Evolutionary conservation across 495 filamentous ascomycete genomes (phyloP), one percentile per base, ranked within the genome.

Genomic region (Xylaria acuta): DNA sequence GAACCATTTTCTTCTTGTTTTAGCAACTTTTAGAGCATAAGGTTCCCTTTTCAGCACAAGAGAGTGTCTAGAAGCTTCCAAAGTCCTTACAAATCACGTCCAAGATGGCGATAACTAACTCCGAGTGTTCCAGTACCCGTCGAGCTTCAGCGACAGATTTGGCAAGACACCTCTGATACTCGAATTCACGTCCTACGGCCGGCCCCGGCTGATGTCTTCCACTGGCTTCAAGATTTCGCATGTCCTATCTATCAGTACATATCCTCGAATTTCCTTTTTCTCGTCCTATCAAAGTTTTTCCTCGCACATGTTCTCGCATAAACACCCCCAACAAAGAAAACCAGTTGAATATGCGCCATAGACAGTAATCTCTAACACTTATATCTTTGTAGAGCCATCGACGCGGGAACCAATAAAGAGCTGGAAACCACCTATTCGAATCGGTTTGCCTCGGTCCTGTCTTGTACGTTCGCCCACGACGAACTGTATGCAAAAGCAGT

Each of bases 171-270:
- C 38, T 0, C 4, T 20, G 40, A 25, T 12, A 14, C 25, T n/a
- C 64, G 27, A 5, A 67, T 67, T 53, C 64, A 67, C 41, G 16
- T 67, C 2, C 12, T 67, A 18, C 43, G 30, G 6, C 41, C 64
- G 7, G 43, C 40, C 5, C 64, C 64, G 16, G 43, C 25, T 18
- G 20, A 49, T 67, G 6, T 20, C 16, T 49, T 34, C 27, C 43
- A 47, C 41, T 47, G 64, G 64, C 8, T 14, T 1, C 30, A 49
- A 14, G 47, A 49, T 27, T 47, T 30, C 9, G 64, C 64, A 25
- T 53, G 43, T 51, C 64, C 64, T 22, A 27, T 38, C 4, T 27
- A 67, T 8, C 34, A 40, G 59, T 63, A 63, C 1, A 38, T 16
- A 27, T 16, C 7, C 53, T 41, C 38, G 36, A 40, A 2, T 60